Conservation (phyloP, 257 asterid genomes). For the Nemophila menziesii region DNA sequence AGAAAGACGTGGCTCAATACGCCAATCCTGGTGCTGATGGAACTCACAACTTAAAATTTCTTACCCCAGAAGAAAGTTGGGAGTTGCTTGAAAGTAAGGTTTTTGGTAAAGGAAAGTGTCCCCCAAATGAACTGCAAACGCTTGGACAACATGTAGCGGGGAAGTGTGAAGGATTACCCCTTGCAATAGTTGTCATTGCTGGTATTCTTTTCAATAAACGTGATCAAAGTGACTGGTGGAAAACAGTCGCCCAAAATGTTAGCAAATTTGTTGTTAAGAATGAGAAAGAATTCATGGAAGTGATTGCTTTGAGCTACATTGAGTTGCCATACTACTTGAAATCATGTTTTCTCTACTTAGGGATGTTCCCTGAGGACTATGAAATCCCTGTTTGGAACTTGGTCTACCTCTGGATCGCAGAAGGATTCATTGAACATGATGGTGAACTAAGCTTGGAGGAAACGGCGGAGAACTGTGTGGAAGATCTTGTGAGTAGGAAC, state of each 20-base stretch:
- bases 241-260: too few relatives aligned
- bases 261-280: too few relatives aligned
- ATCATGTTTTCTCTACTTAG: not conserved
- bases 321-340: not conserved
- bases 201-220: conserved; percentile 11
- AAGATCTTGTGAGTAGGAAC: conserved; percentile 16
- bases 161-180: conserved; percentile 15
- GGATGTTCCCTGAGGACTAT: not conserved
- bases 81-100: too few relatives aligned
- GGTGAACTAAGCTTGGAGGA: conserved; percentile 14
- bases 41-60: too few relatives aligned
- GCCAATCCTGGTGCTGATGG: too few relatives aligned
- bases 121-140: too few relatives aligned
- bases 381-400: conserved; percentile 14
- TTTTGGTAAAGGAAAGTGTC: too few relatives aligned
- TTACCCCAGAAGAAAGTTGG: too few relatives aligned
- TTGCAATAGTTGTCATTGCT: conserved; percentile 11
- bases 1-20: conserved; percentile 11
- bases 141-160: too few relatives aligned
- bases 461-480: conserved; percentile 15
- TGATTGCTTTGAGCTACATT: not conserved
- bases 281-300: too few relatives aligned
- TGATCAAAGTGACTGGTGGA: too few relatives aligned
- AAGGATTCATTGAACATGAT: conserved; percentile 11
- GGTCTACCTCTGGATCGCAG: conserved; percentile 21